Conservation (phyloP, 148 eudicot species). For the Persicaria maculosa region DNA sequence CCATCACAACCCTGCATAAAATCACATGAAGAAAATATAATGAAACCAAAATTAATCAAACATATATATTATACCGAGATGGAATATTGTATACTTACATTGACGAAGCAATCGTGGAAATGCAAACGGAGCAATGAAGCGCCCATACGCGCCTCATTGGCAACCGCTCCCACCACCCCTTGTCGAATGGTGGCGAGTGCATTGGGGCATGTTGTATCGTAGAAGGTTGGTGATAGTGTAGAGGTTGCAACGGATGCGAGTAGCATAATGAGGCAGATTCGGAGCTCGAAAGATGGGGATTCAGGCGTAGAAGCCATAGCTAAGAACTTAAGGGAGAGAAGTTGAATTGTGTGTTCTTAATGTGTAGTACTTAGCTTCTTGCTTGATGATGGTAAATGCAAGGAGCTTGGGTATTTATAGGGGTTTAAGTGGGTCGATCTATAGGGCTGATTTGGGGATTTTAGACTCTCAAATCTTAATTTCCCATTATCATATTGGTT, state of each 20-base stretch:
- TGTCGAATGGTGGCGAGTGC: constrained; percentile 15
- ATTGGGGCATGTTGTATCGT: constrained; percentile 5
- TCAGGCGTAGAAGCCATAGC: not conserved
- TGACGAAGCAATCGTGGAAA: constrained; percentile 28
- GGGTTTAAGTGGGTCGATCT: not conserved
- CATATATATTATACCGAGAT: not conserved
- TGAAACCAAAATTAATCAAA: no score
- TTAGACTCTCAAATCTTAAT: not conserved
- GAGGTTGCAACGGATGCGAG: not conserved
- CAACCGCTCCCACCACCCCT: constrained; percentile 16
- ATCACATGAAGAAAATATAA: not conserved
- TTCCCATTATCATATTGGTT: not conserved
- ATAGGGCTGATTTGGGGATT: not conserved
- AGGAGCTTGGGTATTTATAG: not conserved
- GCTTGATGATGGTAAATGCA: not conserved
- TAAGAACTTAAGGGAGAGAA: not conserved
- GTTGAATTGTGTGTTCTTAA: not conserved
- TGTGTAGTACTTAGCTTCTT: not conserved
- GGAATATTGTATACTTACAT: constrained; percentile 7
- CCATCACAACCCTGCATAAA: constrained; percentile 14
- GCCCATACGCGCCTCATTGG: constrained; percentile 19
- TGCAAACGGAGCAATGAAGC: constrained; percentile 28
- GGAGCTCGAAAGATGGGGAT: not conserved
- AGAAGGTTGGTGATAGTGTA: not conserved
- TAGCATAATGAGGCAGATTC: not conserved